Evolutionary conservation across 2,329 filamentous ascomycete genomes (phyloP).

Genomic region (Phoma herbarum): DNA sequence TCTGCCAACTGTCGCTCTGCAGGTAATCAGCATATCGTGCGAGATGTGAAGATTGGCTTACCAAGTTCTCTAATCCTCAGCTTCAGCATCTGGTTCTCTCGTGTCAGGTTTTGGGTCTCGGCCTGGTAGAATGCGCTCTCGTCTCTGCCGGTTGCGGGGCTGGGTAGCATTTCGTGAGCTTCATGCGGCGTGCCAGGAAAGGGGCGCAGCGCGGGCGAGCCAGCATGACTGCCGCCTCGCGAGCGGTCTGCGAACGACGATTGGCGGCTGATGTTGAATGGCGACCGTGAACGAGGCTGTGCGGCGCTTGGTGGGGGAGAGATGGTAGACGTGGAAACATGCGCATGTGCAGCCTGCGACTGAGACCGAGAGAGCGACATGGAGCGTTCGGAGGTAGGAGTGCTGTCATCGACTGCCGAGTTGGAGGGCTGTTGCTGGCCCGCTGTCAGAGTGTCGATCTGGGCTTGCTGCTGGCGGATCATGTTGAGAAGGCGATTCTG

Average conservation of each 20-base stretch:
- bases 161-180: conserved; percentile 67
- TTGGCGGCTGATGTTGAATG: conserved; percentile 55
- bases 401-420: conserved; percentile 62
- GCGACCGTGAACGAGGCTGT: conserved; percentile 45
- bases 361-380: conserved; percentile 52
- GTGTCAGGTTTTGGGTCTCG: conserved; percentile 78
- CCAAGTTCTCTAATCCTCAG: conserved; percentile 77
- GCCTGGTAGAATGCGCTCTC: conserved; percentile 83
- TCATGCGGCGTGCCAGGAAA: conserved; percentile 56
- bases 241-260: conserved; percentile 53
- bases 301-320: conserved; percentile 46
- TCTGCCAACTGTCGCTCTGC: conserved; percentile 49
- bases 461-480: conserved; percentile 78
- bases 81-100: conserved; percentile 85
- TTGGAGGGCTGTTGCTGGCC: conserved; percentile 53
- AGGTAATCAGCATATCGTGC: background rate
- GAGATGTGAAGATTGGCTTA: conserved; percentile 45
- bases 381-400: conserved; percentile 58
- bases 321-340: conserved; percentile 43
- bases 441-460: conserved; percentile 67
- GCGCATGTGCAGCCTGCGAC: conserved; percentile 30
- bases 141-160: conserved; percentile 62
- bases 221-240: conserved; percentile 50
- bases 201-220: conserved; percentile 61
- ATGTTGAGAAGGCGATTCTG: conserved; percentile 79